These are phyloP conservation scores for Eustoma russellianum DNA, from an alignment of 257 asterid species.

Conservation along the genomic window DNA sequence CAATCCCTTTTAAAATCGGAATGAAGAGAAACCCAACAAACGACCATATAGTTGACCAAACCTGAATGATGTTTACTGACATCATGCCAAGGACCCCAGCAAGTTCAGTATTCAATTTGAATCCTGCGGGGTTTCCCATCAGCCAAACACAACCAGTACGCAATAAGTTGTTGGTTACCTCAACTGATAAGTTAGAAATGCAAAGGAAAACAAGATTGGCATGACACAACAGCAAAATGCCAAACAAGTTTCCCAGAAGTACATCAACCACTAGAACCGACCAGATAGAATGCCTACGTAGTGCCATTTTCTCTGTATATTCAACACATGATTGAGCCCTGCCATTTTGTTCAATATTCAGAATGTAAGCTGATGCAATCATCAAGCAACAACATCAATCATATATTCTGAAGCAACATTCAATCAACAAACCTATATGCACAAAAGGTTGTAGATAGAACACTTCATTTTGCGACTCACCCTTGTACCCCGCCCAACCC, in stretches of 20 bases:
- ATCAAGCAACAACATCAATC: no score
- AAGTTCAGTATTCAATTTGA: slow-evolving; percentile 91
- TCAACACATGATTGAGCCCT: slow-evolving; percentile 80
- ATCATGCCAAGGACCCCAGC: slow-evolving; percentile 94
- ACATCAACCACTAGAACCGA: slow-evolving; percentile 60
- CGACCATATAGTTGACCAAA: slow-evolving; percentile 92
- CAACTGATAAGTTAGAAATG: slow-evolving; percentile 48
- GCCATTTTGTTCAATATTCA: slow-evolving; percentile 2
- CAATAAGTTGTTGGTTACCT: slow-evolving; percentile 63
- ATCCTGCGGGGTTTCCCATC: slow-evolving; percentile 98
- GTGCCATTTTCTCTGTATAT: slow-evolving; percentile 64
- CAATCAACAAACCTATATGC: no score
- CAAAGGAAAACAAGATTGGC: slow-evolving; percentile 42
- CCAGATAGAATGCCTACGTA: slow-evolving; percentile 67
- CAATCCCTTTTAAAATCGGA: slow-evolving; percentile 46
- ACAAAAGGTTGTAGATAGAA: no score
- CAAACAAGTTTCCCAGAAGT: slow-evolving; percentile 70
- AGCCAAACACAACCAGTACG: slow-evolving; percentile 97
- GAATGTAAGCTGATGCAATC: no score
- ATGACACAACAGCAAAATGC: slow-evolving; percentile 48
- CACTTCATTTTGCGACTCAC: no score
- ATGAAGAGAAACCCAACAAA: slow-evolving; percentile 46
- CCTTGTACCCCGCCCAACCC: no score
- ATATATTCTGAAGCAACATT: no score
- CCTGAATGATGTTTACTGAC: slow-evolving; percentile 68